Base-by-base conservation (phyloP, 257 asterid genomes). In the Striga asiatica region DNA sequence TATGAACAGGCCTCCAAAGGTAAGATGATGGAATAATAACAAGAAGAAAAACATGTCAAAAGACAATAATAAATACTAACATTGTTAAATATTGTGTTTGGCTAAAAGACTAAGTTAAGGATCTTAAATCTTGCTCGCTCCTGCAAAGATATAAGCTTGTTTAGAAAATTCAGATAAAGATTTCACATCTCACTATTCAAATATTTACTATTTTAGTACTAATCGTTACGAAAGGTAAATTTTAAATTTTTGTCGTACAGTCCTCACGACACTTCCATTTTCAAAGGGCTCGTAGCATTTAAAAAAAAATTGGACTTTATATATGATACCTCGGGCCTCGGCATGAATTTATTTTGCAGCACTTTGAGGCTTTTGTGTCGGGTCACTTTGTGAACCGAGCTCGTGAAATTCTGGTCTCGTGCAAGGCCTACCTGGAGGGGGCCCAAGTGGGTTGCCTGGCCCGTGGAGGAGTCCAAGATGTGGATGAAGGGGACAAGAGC, bases 1-100 rank as follows among this genome's bases (percentile, higher is more conserved):
- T 71, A 74, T 91, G 63, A 70, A 79, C 66, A 78, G 76, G 56
- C 95, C 97, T 28, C 97, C 98, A n/a, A 80, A 87, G 97, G 98
- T 84, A 70, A 6, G 56, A 20, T 17, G 5, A 2, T 35, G 12
- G 13, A 35, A 8, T 35, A 29, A 1, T 29, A 5, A 29, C 35
- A 1, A 29, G 8, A 29, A 29, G 8, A 29, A 29, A 29, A 3
- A 10, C 35, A 29, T n/a, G 8, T 29, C 35, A 5, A 29, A 29
- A 29, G 5, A 29, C 35, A 28, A 28, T 28, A 3, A 28, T 28
- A 28, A 28, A 28, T 3, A 3, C 3, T n/a, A n/a, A n/a, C n/a
- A n/a, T n/a, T n/a, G n/a, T n/a, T n/a, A n/a, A n/a, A n/a, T n/a
- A n/a, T n/a, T n/a, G n/a, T n/a, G n/a, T n/a, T n/a, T n/a, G n/a